A percentile compares a stretch with the other conserved stretches of the same genome.
Conservation (phyloP, 1,284 basidiomycete genomes). For the Malassezia slooffiae region DNA sequence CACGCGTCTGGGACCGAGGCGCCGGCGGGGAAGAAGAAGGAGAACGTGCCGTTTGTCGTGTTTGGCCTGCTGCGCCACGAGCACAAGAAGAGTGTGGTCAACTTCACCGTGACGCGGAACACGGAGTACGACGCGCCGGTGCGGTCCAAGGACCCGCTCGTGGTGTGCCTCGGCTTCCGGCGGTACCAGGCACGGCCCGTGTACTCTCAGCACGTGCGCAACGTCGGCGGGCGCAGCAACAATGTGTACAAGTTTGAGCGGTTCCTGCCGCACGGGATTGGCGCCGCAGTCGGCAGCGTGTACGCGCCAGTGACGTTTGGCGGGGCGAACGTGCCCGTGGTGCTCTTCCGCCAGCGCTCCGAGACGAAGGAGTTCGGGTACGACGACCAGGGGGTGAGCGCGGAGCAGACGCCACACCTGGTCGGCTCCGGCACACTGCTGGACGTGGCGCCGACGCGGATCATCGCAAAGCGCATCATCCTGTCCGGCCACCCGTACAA, state of each 20-base stretch:
- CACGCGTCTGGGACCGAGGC: slow-evolving; percentile 5
- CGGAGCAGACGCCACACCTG: slow-evolving; percentile 52
- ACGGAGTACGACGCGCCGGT: slow-evolving; percentile 84
- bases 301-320: slow-evolving; percentile 87
- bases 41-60: slow-evolving; percentile 56
- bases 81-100: slow-evolving; percentile 85
- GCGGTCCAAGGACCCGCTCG: slow-evolving; percentile 82
- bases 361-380: slow-evolving; percentile 31
- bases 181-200: slow-evolving; percentile 73
- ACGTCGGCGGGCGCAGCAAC: slow-evolving; percentile 74
- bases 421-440: slow-evolving; percentile 83
- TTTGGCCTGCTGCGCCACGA: slow-evolving; percentile 86
- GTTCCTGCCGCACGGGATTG: slow-evolving; percentile 64
- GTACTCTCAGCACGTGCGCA: slow-evolving; percentile 72
- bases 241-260: slow-evolving; percentile 96
- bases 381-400: slow-evolving; percentile 36
- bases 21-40: slow-evolving; percentile 1
- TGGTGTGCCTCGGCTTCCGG: slow-evolving; percentile 79
- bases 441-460: slow-evolving; percentile 67
- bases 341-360: slow-evolving; percentile 27
- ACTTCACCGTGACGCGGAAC: slow-evolving; percentile 87
- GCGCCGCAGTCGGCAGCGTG: slow-evolving; percentile 59
- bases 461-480: slow-evolving; percentile 83
- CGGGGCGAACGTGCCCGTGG: slow-evolving; percentile 46
- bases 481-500: slow-evolving; percentile 94